Conservation (phyloP, 2,329 filamentous ascomycete species). For the Thielaviopsis punctulata region DNA sequence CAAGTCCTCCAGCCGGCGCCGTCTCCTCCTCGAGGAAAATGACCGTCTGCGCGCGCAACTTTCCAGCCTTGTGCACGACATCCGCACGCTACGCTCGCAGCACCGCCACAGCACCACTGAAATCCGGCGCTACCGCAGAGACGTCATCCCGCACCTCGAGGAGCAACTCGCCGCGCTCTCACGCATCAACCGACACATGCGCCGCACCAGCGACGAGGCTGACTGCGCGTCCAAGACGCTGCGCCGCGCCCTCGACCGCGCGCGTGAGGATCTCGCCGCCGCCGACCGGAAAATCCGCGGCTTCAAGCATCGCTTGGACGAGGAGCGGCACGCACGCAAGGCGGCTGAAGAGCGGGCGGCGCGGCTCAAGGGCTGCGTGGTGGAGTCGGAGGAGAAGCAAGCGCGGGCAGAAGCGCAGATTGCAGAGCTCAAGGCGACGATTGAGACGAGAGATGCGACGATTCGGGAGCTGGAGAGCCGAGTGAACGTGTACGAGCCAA, state of each 20-base stretch:
- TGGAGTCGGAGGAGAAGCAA: conserved; percentile 12
- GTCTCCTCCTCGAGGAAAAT: not conserved
- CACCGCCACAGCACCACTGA: not conserved
- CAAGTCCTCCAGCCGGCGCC: not conserved
- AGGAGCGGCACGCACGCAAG: not conserved
- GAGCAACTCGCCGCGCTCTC: conserved; percentile 1
- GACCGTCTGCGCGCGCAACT: not conserved
- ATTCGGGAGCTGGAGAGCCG: conserved; percentile 12
- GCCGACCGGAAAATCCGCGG: not conserved
- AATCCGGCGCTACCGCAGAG: not conserved
- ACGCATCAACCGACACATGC: not conserved
- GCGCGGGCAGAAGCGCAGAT: not conserved
- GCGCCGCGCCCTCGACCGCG: not conserved
- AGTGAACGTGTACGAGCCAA: conserved; percentile 14
- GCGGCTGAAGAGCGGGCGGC: not conserved
- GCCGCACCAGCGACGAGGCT: not conserved
- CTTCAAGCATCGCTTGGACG: not conserved
- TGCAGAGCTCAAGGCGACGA: conserved; percentile 8
- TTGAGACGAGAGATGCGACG: conserved; percentile 9
- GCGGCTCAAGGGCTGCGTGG: not conserved
- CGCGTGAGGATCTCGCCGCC: not conserved
- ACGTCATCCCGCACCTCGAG: not conserved
- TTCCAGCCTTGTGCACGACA: not conserved
- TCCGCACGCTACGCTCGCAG: not conserved
- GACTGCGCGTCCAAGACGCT: not conserved